A percentile compares a stretch with the other conserved stretches of the same genome.
Conservation (phyloP, 1,284 basidiomycete genomes). For the Boletus smithii region DNA sequence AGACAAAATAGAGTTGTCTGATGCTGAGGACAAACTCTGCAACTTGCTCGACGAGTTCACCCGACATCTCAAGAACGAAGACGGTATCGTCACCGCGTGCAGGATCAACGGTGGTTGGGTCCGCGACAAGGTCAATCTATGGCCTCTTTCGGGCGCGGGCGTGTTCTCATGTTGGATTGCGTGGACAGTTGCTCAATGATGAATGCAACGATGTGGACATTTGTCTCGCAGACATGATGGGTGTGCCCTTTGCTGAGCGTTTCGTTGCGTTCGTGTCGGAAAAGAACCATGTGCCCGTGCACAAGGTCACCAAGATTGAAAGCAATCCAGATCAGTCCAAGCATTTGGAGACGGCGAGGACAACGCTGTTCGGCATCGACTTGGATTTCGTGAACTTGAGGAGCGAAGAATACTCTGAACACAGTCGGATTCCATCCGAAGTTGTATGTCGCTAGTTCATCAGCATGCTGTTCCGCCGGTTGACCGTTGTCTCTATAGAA, state of each 20-base stretch:
- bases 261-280: constrained; percentile 69
- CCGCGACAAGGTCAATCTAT: constrained; percentile 82
- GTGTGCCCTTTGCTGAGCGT: constrained; percentile 82
- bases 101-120: constrained; percentile 97
- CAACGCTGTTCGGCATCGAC: constrained; percentile 78
- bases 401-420: constrained; percentile 86
- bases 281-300: constrained; percentile 46
- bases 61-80: constrained; percentile 46
- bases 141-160: constrained; percentile 7
- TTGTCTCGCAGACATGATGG: constrained; percentile 87
- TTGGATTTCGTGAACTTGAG: constrained; percentile 95
- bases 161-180: constrained; percentile 15
- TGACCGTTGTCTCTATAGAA: constrained; percentile 46
- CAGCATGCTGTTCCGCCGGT: not conserved
- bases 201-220: constrained; percentile 94
- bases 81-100: constrained; percentile 61
- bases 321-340: constrained; percentile 98
- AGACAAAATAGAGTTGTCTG: constrained; percentile 48
- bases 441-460: constrained; percentile 53
- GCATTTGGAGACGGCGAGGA: constrained; percentile 95
- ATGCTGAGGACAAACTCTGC: constrained; percentile 58
- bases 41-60: constrained; percentile 68
- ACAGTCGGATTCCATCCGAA: constrained; percentile 86
- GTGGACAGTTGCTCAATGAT: constrained; percentile 82
- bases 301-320: constrained; percentile 77